phyloP scores from a whole-genome alignment of 305 asterid species.

The Fraxinus platypoda region DNA sequence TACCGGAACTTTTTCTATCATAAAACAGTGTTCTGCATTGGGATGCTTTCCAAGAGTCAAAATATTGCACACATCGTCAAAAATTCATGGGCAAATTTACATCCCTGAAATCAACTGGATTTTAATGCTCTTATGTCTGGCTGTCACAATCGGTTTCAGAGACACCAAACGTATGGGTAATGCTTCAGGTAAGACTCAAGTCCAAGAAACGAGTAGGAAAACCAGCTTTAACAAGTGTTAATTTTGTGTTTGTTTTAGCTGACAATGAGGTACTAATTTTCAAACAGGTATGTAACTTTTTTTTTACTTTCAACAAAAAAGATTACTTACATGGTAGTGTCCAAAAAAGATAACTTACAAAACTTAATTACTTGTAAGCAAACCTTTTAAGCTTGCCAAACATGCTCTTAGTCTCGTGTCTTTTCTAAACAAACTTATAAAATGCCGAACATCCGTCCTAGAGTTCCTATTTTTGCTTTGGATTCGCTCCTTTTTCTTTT shows the following conservation, averaged over 20 bases:
- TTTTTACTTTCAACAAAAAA: not conserved
- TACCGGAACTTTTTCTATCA: conserved; percentile 90
- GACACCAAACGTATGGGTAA: conserved; percentile 22
- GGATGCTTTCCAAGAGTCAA: conserved; percentile 92
- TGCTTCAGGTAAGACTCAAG: conserved; percentile 14
- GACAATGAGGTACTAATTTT: not conserved
- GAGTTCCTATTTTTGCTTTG: not conserved
- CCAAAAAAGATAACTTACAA: not conserved
- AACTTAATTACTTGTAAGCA: not conserved
- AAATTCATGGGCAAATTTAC: conserved; percentile 88
- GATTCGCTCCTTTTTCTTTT: not conserved
- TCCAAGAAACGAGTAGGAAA: not conserved
- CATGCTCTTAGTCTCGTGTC: not conserved
- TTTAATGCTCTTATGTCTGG: conserved; percentile 76
- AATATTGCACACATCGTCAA: conserved; percentile 85
- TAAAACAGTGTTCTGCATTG: conserved; percentile 83
- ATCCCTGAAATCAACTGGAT: conserved; percentile 96
- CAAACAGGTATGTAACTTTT: not conserved
- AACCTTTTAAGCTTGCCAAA: not conserved
- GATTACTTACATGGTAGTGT: not conserved
- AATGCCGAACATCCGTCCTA: not conserved
- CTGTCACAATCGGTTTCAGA: conserved; percentile 71
- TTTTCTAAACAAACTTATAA: not conserved
- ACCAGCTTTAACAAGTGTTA: not conserved
- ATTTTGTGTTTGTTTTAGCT: not conserved